phyloP scores from a whole-genome alignment of 1,139 yeast genomes.

The Saccharomyces hybrid region DNA sequence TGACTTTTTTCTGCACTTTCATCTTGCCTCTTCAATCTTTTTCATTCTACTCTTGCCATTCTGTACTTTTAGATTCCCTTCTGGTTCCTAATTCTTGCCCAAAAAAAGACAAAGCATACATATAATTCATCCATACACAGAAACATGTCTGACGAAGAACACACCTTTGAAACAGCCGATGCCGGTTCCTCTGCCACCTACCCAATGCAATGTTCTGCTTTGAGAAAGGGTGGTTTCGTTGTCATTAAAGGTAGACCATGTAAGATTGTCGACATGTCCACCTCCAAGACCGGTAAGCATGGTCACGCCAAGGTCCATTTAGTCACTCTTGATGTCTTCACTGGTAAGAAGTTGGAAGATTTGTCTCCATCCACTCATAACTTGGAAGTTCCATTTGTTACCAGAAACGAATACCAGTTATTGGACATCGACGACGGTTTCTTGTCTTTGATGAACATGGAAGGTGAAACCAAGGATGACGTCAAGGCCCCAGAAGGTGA shows the following conservation, averaged over 20 bases:
- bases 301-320: slow-evolving; percentile 99
- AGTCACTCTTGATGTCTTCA: slow-evolving; percentile 97
- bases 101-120: not conserved
- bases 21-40: not conserved
- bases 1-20: not conserved
- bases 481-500: slow-evolving; percentile 98
- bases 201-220: slow-evolving; percentile 99
- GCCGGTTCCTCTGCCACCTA: slow-evolving; percentile 98
- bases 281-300: slow-evolving; percentile 99
- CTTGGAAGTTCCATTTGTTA: slow-evolving; percentile 98
- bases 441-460: slow-evolving; percentile 93
- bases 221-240: slow-evolving; percentile 99
- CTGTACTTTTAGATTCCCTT: not conserved
- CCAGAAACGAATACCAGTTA: slow-evolving; percentile 92
- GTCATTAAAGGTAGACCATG: slow-evolving; percentile 98
- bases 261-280: slow-evolving; percentile 99
- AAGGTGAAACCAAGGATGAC: slow-evolving; percentile 98
- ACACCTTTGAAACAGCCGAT: slow-evolving; percentile 94
- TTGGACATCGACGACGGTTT: slow-evolving; percentile 97
- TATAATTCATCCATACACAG: slow-evolving; percentile 22
- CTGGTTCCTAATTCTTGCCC: not conserved
- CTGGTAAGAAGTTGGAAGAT: slow-evolving; percentile 98
- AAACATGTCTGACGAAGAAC: slow-evolving; percentile 72
- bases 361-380: slow-evolving; percentile 99
- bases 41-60: not conserved